These are phyloP conservation scores for Pulveroboletus sp. DNA, from an alignment of 768 basidiomycete species.

Conservation along the genomic window DNA sequence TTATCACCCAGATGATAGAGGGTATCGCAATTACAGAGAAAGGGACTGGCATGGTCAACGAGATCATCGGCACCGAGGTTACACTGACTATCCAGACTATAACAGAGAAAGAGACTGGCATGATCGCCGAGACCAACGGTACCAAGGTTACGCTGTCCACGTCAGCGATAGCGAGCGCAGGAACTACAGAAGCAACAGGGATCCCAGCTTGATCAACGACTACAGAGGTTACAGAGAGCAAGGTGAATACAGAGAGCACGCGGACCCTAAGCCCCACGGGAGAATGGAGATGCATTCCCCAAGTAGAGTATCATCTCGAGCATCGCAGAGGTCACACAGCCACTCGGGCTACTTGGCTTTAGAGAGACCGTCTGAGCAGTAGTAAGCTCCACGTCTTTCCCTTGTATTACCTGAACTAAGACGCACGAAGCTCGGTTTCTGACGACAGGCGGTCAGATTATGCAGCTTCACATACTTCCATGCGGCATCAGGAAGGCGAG, in stretches of 20 bases:
- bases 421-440: slow-evolving; percentile 12
- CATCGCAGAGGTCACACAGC: slow-evolving; percentile 24
- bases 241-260: slow-evolving; percentile 16
- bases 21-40: slow-evolving; percentile 19
- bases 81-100: slow-evolving; percentile 14
- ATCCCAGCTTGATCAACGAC: slow-evolving; percentile 6
- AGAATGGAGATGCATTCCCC: slow-evolving; percentile 16
- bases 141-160: slow-evolving; percentile 17
- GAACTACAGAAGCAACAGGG: slow-evolving; percentile 10
- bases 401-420: not conserved
- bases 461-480: slow-evolving; percentile 12
- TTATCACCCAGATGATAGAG: slow-evolving; percentile 19
- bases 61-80: slow-evolving; percentile 20
- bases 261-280: slow-evolving; percentile 9
- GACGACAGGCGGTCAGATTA: slow-evolving; percentile 27
- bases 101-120: slow-evolving; percentile 11
- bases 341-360: slow-evolving; percentile 17
- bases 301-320: slow-evolving; percentile 22
- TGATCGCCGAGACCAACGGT: slow-evolving; percentile 19
- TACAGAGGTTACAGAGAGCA: slow-evolving; percentile 7
- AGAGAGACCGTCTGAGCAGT: slow-evolving; percentile 13
- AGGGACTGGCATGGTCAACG: slow-evolving; percentile 17
- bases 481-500: slow-evolving; percentile 17
- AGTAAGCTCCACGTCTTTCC: slow-evolving; percentile 14
- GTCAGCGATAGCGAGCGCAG: slow-evolving; percentile 15